Evolutionary conservation across 192 early-diverging fungal species (phyloP).

Genomic region (Pilaira anomala): DNA sequence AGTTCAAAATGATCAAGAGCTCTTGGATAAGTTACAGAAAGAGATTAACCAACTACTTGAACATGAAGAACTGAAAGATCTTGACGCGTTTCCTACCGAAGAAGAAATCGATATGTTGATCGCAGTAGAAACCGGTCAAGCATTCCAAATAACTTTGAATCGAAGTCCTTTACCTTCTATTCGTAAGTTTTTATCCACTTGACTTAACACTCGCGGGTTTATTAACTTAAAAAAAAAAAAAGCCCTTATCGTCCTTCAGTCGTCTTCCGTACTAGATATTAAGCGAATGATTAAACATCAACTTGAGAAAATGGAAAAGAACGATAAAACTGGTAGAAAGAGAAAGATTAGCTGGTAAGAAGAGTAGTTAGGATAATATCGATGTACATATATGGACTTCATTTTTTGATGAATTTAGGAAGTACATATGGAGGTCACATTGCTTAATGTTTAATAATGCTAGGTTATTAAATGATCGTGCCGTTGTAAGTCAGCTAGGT

Average conservation of each 20-base stretch:
- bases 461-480: conserved; percentile 18
- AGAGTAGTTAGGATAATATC: background rate
- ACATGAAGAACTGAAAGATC: conserved; percentile 12
- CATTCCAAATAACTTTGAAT: conserved; percentile 21
- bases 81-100: background rate
- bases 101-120: conserved; percentile 28
- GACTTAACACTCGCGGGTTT: background rate
- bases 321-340: background rate
- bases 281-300: conserved; percentile 14
- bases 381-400: background rate
- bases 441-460: conserved; percentile 20
- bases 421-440: conserved; percentile 33
- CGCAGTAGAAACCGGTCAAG: conserved; percentile 26
- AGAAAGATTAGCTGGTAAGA: conserved; percentile 30
- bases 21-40: background rate
- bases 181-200: conserved; percentile 12
- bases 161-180: conserved; percentile 15
- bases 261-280: conserved; percentile 19
- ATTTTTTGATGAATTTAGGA: too few species aligned
- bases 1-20: background rate
- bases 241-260: conserved; percentile 24
- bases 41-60: background rate
- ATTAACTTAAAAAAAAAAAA: background rate
- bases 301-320: conserved; percentile 1
- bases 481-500: conserved; percentile 23